These are phyloP conservation scores for Sporothrix mexicana DNA, from an alignment of 2,329 filamentous ascomycete species.

Conservation along the genomic window DNA sequence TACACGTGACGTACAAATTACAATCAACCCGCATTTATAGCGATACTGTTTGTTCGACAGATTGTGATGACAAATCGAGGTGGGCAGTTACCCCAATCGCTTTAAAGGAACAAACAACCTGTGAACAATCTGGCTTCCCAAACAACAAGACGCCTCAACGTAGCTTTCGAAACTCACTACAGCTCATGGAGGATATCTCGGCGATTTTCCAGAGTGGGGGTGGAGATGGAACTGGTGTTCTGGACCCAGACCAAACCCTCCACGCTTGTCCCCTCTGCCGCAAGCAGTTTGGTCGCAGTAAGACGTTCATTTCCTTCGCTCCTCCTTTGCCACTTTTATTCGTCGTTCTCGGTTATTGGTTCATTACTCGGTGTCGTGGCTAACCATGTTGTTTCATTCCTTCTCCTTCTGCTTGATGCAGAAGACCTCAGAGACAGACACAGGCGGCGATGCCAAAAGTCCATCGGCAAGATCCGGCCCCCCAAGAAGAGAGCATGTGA, in stretches of 20 bases:
- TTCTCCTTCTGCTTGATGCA: background rate
- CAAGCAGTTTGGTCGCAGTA: constrained; percentile 6
- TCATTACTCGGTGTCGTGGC: background rate
- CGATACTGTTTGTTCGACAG: too few species aligned
- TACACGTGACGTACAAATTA: too few species aligned
- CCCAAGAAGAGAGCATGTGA: background rate
- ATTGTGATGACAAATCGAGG: constrained; percentile 13
- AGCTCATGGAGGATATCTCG: background rate
- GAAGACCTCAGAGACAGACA: constrained; percentile 7
- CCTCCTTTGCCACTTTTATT: background rate
- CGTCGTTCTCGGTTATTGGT: background rate
- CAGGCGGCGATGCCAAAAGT: constrained; percentile 15
- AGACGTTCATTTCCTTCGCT: background rate
- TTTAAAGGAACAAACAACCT: background rate
- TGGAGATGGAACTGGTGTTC: background rate
- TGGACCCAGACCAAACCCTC: background rate
- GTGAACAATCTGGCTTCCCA: background rate
- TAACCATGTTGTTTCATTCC: background rate
- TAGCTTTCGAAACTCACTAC: background rate
- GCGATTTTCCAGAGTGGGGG: background rate
- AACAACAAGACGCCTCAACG: background rate
- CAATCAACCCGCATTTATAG: too few species aligned
- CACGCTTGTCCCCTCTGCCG: constrained; percentile 3
- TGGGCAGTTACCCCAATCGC: background rate
- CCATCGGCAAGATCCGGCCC: constrained; percentile 2